Percentiles rank a stretch among this genome's conserved stretches.
phyloP scores from a whole-genome alignment of 768 basidiomycete genomes.

The Xerocomellus dryophilus region DNA sequence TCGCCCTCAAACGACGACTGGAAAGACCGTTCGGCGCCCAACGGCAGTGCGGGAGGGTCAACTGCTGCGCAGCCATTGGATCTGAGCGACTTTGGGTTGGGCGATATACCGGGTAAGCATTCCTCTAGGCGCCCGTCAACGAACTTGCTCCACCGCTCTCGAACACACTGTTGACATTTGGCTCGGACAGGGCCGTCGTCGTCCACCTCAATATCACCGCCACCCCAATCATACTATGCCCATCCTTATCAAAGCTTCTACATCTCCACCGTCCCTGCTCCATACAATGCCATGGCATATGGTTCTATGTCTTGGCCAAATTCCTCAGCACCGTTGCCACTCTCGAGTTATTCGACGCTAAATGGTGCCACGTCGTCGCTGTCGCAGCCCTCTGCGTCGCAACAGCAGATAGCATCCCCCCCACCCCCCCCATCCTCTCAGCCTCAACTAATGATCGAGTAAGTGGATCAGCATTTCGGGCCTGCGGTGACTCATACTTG shows the following conservation, averaged over 20 bases:
- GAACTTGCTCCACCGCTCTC: neutral
- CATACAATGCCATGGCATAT: slow-evolving; percentile 55
- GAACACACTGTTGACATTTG: slow-evolving; percentile 11
- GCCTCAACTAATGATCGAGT: slow-evolving; percentile 68
- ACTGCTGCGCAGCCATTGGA: slow-evolving; percentile 37
- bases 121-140: slow-evolving; percentile 29
- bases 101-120: slow-evolving; percentile 44
- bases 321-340: slow-evolving; percentile 45
- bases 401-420: slow-evolving; percentile 32
- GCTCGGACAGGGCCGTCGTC: slow-evolving; percentile 36
- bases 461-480: slow-evolving; percentile 25
- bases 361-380: slow-evolving; percentile 59
- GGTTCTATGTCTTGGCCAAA: slow-evolving; percentile 48
- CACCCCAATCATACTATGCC: slow-evolving; percentile 42
- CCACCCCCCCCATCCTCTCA: slow-evolving; percentile 25
- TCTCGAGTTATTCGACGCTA: slow-evolving; percentile 74
- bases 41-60: slow-evolving; percentile 24
- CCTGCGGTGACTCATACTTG: slow-evolving; percentile 11
- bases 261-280: slow-evolving; percentile 38
- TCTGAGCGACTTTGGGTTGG: slow-evolving; percentile 43
- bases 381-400: slow-evolving; percentile 28
- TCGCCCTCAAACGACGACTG: slow-evolving; percentile 36
- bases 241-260: slow-evolving; percentile 43
- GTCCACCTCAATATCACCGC: slow-evolving; percentile 38
- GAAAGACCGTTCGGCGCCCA: slow-evolving; percentile 36